Conservation (phyloP, 192 early-diverging fungal genomes). For the Dissophora globulifera region DNA sequence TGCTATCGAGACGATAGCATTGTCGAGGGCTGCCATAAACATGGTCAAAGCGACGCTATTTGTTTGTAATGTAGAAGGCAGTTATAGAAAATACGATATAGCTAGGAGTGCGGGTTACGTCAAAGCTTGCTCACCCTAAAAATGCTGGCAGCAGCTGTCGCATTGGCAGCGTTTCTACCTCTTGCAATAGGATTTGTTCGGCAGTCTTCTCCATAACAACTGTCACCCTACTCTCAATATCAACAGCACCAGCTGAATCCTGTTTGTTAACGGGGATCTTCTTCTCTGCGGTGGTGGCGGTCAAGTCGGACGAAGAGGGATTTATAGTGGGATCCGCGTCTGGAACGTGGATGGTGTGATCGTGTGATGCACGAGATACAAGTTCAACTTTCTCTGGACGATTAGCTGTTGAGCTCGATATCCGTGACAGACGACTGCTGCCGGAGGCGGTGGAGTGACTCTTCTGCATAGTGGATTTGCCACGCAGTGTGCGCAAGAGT, state of each 20-base stretch:
- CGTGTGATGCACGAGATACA: neutral
- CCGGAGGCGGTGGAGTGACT: too few relatives aligned
- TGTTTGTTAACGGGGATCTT: neutral
- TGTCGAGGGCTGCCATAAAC: slow-evolving; percentile 70
- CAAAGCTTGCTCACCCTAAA: slow-evolving; percentile 33
- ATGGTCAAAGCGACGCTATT: slow-evolving; percentile 57
- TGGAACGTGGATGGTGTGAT: too few relatives aligned
- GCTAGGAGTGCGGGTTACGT: too few relatives aligned
- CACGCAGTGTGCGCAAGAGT: too few relatives aligned
- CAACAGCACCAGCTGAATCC: too few relatives aligned
- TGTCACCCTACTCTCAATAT: slow-evolving; percentile 17
- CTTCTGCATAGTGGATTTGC: neutral
- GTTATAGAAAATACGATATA: too few relatives aligned
- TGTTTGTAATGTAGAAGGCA: too few relatives aligned
- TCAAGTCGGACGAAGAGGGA: neutral
- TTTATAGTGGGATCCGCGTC: neutral
- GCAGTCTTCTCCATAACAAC: slow-evolving; percentile 13
- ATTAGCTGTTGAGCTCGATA: slow-evolving; percentile 2
- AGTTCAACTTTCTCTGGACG: neutral
- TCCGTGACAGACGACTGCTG: slow-evolving; percentile 7
- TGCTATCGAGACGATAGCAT: slow-evolving; percentile 70
- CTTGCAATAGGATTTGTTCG: slow-evolving; percentile 36
- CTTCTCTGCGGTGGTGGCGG: neutral
- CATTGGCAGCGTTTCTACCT: slow-evolving; percentile 37
- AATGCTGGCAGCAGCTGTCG: slow-evolving; percentile 44